Percentiles rank a stretch among this genome's conserved stretches.
These are phyloP conservation scores for Toxoplasma gondii DNA, from an alignment of 169 alveolate species.

Conservation along the genomic window DNA sequence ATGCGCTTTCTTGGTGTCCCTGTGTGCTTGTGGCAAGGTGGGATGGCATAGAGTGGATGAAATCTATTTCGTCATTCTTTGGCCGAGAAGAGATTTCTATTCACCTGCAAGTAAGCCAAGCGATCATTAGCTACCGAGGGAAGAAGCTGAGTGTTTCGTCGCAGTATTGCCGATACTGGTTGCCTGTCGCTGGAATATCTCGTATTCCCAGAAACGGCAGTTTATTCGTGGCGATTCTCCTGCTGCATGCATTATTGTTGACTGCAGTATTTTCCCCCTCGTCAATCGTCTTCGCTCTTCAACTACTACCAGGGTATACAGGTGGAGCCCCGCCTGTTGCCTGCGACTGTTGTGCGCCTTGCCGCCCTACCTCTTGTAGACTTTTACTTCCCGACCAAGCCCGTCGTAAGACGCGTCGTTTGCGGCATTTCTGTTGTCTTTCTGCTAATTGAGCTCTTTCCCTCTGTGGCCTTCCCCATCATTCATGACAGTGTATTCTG, in stretches of 20 bases:
- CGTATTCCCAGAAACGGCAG: neutral
- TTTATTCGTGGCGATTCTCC: neutral
- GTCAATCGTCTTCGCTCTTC: neutral
- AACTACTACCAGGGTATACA: constrained; percentile 37
- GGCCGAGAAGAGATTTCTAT: constrained; percentile 35
- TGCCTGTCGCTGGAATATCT: too few relatives aligned
- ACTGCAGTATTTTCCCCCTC: constrained; percentile 29
- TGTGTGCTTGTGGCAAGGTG: constrained; percentile 14
- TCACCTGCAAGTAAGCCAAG: neutral
- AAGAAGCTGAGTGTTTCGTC: neutral
- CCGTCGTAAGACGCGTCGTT: neutral
- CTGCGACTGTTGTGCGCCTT: constrained; percentile 24
- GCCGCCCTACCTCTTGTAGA: constrained; percentile 35
- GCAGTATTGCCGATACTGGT: too few relatives aligned
- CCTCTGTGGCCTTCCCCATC: constrained; percentile 2
- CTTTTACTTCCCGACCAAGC: constrained; percentile 17
- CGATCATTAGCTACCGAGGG: neutral
- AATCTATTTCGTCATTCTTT: neutral
- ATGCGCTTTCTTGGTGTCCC: too few relatives aligned
- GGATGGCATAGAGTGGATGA: constrained; percentile 2
- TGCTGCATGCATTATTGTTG: neutral
- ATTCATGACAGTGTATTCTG: neutral
- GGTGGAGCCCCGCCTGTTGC: constrained; percentile 22
- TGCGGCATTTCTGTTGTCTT: constrained; percentile 14
- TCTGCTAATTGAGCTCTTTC: neutral